Evolutionary conservation across 768 basidiomycete genomes (phyloP).

Genomic region (Vishniacozyma victoriae): DNA sequence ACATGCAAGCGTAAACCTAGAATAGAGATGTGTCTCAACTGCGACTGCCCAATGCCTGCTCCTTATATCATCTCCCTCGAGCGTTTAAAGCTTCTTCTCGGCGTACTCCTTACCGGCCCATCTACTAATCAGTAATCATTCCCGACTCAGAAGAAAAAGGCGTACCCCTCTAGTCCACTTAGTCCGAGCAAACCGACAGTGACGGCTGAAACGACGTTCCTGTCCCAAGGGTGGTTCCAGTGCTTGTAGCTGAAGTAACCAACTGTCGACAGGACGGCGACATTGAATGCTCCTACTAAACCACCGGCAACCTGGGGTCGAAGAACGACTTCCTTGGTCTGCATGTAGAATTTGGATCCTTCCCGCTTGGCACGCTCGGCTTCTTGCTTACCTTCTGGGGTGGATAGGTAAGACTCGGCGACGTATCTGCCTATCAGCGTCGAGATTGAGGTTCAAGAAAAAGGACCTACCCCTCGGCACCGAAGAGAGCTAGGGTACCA

Average conservation of each 20-base stretch:
- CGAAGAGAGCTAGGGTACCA: conserved; percentile 42
- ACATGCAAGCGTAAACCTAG: no score
- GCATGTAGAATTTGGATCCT: conserved; percentile 52
- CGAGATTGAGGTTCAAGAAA: not conserved
- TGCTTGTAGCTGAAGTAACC: conserved; percentile 62
- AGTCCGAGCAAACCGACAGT: conserved; percentile 59
- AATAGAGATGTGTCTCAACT: no score
- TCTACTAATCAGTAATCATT: conserved; percentile 21
- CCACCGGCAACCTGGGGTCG: conserved; percentile 65
- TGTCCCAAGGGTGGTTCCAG: conserved; percentile 68
- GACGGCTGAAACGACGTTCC: conserved; percentile 57
- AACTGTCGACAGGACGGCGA: conserved; percentile 54
- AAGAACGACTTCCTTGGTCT: conserved; percentile 56
- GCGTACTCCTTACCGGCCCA: conserved; percentile 51
- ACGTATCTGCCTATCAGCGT: conserved; percentile 52
- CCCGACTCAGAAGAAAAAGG: conserved; percentile 1
- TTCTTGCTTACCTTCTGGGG: conserved; percentile 57
- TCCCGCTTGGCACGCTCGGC: conserved; percentile 58
- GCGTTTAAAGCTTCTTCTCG: conserved; percentile 39
- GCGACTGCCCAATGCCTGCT: no score
- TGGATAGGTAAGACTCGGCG: conserved; percentile 59
- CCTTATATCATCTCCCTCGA: conserved; percentile 1
- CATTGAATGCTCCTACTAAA: conserved; percentile 61
- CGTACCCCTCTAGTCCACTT: conserved; percentile 65
- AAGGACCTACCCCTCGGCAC: conserved; percentile 39